Conservation (phyloP, 345 rosid genomes). For the Hibiscus syriacus region DNA sequence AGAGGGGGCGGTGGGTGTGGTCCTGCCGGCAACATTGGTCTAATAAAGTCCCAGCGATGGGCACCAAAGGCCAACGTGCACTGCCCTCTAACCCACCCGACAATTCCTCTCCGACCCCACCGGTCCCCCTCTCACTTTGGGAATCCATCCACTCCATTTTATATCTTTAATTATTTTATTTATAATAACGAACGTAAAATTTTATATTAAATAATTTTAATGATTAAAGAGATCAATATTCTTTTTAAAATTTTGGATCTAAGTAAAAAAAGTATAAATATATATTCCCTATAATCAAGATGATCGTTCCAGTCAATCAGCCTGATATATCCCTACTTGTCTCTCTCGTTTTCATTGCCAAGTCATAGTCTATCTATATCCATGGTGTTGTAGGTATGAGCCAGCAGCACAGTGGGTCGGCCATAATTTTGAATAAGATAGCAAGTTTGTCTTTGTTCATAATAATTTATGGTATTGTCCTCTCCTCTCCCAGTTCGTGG, state of each 20-base stretch:
- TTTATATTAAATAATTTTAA: too few relatives aligned
- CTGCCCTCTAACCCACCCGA: conserved; percentile 56
- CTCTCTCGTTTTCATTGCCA: conserved; percentile 16
- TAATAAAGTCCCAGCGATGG: conserved; percentile 50
- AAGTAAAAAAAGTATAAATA: too few relatives aligned
- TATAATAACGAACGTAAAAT: too few relatives aligned
- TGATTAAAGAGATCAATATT: too few relatives aligned
- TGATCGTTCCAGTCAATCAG: too few relatives aligned
- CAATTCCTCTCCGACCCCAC: conserved; percentile 25
- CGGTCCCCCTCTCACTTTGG: conserved; percentile 13
- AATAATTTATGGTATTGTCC: neutral
- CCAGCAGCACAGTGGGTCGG: conserved; percentile 39
- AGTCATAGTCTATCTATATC: conserved; percentile 22
- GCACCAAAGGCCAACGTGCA: conserved; percentile 50
- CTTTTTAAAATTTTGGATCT: too few relatives aligned
- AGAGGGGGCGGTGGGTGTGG: conserved; percentile 13
- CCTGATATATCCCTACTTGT: too few relatives aligned
- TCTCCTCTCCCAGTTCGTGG: conserved; percentile 15
- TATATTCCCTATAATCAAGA: too few relatives aligned
- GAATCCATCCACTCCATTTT: conserved; percentile 13
- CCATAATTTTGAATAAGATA: conserved; percentile 23
- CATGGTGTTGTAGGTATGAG: conserved; percentile 25
- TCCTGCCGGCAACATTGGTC: conserved; percentile 38
- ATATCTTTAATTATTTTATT: too few relatives aligned
- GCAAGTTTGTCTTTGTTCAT: neutral